phyloP scores from a whole-genome alignment of 164 flowering plant species.

The Umbilicus rupestris region DNA sequence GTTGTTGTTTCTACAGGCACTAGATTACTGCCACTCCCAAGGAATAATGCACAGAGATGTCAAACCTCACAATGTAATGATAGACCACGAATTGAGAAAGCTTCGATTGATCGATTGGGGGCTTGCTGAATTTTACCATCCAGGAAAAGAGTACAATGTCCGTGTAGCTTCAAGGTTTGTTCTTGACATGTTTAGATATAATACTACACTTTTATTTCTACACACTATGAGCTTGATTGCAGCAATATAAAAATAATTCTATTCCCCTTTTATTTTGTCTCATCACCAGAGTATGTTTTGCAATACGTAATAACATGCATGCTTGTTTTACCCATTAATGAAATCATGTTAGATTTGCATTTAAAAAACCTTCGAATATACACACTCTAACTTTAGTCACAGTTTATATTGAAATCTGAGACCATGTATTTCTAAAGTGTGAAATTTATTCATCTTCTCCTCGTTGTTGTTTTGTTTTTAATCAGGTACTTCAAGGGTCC shows the following conservation, averaged over 20 bases:
- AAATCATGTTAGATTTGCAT: neutral
- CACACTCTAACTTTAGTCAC: neutral
- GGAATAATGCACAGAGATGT: constrained; percentile 50
- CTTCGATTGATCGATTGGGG: constrained; percentile 45
- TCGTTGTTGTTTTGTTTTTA: neutral
- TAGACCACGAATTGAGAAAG: constrained; percentile 40
- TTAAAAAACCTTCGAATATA: neutral
- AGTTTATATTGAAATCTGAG: neutral
- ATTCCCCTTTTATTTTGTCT: too few relatives aligned
- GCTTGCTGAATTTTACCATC: constrained; percentile 41
- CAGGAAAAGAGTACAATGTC: constrained; percentile 39
- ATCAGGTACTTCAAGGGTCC: constrained; percentile 44
- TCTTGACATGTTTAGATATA: neutral
- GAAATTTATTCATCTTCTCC: neutral
- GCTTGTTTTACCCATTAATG: too few relatives aligned
- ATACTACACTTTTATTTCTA: neutral
- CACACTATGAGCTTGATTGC: neutral
- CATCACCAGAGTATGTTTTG: too few relatives aligned
- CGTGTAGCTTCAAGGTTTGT: constrained; percentile 39
- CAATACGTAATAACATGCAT: too few relatives aligned
- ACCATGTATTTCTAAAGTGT: neutral
- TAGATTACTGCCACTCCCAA: constrained; percentile 43
- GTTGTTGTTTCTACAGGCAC: constrained; percentile 20
- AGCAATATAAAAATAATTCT: too few relatives aligned
- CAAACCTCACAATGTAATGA: constrained; percentile 52